These are phyloP conservation scores for Cyberlindnera euphorbiae DNA, from an alignment of 805 yeast species.

Conservation along the genomic window DNA sequence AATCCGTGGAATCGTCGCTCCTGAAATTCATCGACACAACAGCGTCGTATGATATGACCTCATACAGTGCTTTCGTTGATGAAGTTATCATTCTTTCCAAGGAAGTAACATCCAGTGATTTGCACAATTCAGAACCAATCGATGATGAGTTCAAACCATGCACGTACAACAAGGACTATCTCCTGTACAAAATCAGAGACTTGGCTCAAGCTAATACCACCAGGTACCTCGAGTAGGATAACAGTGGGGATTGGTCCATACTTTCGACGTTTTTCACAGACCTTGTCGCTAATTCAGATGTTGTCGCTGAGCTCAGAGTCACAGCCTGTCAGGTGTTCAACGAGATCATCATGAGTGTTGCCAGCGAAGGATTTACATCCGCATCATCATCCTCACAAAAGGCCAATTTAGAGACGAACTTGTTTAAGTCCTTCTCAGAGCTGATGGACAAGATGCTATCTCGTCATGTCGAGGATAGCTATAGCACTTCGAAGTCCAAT, in stretches of 20 bases:
- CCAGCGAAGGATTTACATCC: conserved; percentile 18
- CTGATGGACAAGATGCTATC: conserved; percentile 40
- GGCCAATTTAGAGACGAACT: conserved; percentile 38
- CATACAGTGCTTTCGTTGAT: conserved; percentile 44
- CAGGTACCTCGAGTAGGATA: conserved; percentile 40
- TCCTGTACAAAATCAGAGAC: conserved; percentile 47
- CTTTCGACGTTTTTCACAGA: conserved; percentile 42
- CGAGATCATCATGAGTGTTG: conserved; percentile 36
- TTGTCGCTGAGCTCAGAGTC: conserved; percentile 42
- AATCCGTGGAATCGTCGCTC: conserved; percentile 50
- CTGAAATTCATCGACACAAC: conserved; percentile 63
- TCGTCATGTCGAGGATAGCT: conserved; percentile 24
- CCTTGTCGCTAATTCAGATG: conserved; percentile 39
- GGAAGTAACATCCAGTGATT: conserved; percentile 13
- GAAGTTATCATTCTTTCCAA: conserved; percentile 44
- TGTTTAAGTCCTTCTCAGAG: conserved; percentile 44
- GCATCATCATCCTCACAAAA: conserved; percentile 2
- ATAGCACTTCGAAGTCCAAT: conserved; percentile 59
- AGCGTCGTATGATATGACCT: conserved; percentile 43
- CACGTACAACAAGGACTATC: conserved; percentile 52
- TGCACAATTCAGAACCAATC: conserved; percentile 21
- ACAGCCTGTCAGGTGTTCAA: conserved; percentile 49
- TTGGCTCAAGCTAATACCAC: conserved; percentile 46
- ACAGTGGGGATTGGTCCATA: conserved; percentile 42
- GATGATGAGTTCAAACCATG: conserved; percentile 32